Conservation (phyloP, 345 rosid genomes). For the Boechera divaricarpa region DNA sequence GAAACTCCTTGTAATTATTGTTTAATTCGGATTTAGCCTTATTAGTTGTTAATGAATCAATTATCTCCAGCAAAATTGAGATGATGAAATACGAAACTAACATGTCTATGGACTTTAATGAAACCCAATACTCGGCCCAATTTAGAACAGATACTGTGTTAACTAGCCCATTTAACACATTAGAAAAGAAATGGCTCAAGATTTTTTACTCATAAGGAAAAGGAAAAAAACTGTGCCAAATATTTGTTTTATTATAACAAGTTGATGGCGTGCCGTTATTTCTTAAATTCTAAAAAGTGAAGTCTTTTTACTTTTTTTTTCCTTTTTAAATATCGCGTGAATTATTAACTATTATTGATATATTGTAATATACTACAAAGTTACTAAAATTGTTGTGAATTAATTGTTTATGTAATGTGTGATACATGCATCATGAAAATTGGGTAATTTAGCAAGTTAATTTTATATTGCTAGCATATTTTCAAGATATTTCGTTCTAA, state of each 20-base stretch:
- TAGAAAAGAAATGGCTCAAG: neutral
- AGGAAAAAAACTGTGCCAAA: neutral
- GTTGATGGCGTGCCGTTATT: neutral
- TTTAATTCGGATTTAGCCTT: conserved; percentile 21
- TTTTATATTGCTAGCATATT: conserved; percentile 2
- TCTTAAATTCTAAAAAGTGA: neutral
- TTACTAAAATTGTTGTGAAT: neutral
- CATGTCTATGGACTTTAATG: neutral
- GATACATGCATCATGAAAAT: neutral
- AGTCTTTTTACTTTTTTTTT: no score
- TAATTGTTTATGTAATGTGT: neutral
- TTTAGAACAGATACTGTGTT: neutral
- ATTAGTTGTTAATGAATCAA: conserved; percentile 2
- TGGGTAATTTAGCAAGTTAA: neutral
- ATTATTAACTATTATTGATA: neutral
- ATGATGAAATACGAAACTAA: neutral
- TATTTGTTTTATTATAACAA: neutral
- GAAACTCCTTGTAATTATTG: neutral
- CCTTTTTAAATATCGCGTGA: neutral
- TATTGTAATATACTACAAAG: neutral
- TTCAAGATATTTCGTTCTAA: neutral
- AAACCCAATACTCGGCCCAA: conserved; percentile 9
- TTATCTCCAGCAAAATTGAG: neutral
- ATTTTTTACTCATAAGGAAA: no score
- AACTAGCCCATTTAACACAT: neutral